Conservation (phyloP, 202 grass and related monocot species). For the Schoenoplectus triqueter region DNA sequence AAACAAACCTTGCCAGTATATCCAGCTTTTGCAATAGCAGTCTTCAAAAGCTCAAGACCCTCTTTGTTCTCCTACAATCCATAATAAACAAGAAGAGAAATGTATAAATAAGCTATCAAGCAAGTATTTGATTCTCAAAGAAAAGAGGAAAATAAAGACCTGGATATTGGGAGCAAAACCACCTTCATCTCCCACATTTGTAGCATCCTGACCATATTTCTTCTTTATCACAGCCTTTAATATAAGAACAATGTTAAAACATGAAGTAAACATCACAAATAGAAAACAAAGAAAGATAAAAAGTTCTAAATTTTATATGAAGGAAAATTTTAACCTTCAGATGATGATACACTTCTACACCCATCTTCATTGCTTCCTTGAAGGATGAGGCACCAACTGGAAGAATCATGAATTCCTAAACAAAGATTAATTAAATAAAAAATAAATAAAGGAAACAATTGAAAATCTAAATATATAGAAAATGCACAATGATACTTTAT, state of each 20-base stretch:
- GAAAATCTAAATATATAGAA: not conserved
- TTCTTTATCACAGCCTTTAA: slow-evolving; percentile 92
- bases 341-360: slow-evolving; percentile 94
- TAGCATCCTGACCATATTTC: slow-evolving; percentile 96
- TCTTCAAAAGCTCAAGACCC: slow-evolving; percentile 95
- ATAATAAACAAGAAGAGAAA: slow-evolving; percentile 27
- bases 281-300: slow-evolving; percentile 3
- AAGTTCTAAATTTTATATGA: not conserved
- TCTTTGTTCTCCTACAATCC: slow-evolving; percentile 83
- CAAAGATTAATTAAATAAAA: slow-evolving; percentile 17
- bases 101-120: not conserved
- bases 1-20: slow-evolving; percentile 89
- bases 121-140: not conserved
- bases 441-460: not conserved
- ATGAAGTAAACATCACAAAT: not conserved
- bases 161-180: slow-evolving; percentile 99
- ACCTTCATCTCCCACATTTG: slow-evolving; percentile 97
- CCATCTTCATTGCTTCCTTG: slow-evolving; percentile 99
- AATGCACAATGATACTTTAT: not conserved
- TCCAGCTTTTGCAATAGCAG: slow-evolving; percentile 85
- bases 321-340: slow-evolving; percentile 60
- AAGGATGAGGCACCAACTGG: slow-evolving; percentile 79
- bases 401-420: slow-evolving; percentile 98
- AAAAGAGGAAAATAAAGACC: slow-evolving; percentile 42
- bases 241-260: slow-evolving; percentile 12